Conservation (phyloP, 2,329 filamentous ascomycete species). For the Arthroderma sp. region DNA sequence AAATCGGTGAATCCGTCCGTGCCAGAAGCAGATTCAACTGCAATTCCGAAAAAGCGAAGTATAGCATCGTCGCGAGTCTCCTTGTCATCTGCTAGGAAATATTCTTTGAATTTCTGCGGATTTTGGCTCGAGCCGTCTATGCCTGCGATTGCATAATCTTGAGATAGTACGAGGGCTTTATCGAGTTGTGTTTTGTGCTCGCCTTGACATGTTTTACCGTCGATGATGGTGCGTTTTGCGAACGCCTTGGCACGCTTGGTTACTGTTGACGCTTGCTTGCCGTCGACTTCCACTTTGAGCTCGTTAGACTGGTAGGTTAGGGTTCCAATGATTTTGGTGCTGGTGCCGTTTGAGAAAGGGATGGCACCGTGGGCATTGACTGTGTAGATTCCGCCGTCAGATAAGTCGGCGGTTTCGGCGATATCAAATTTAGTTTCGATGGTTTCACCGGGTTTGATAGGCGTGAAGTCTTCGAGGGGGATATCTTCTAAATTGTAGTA, state of each 20-base stretch:
- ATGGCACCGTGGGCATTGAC: constrained; percentile 5
- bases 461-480: constrained; percentile 1
- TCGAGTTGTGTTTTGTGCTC: no score
- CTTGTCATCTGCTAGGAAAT: neutral
- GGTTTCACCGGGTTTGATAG: constrained; percentile 4
- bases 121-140: no score
- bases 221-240: constrained; percentile 14
- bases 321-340: constrained; percentile 38
- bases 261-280: constrained; percentile 38
- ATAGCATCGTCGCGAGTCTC: neutral
- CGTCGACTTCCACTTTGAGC: constrained; percentile 45
- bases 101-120: neutral
- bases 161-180: no score
- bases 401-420: constrained; percentile 8
- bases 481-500: constrained; percentile 1
- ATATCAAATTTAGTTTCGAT: constrained; percentile 7
- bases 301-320: constrained; percentile 48
- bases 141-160: no score
- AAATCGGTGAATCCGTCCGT: neutral
- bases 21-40: neutral
- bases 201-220: no score
- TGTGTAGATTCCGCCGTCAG: constrained; percentile 3
- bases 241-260: constrained; percentile 31
- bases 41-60: neutral
- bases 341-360: constrained; percentile 1